phyloP scores from a whole-genome alignment of 805 yeast genomes.

The Candida andamanensis region DNA sequence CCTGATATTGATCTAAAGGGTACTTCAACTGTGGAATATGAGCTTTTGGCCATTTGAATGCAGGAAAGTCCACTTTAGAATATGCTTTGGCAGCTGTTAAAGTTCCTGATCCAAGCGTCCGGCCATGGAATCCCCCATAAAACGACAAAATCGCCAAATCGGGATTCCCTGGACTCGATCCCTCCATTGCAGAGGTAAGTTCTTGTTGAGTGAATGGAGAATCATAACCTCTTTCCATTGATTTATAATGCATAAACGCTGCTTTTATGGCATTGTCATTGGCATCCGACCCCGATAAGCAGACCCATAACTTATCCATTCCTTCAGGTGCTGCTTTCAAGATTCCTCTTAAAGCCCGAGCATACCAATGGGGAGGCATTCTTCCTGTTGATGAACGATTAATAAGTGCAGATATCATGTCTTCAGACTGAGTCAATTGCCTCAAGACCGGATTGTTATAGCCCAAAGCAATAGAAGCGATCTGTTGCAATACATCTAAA shows the following conservation, averaged over 20 bases:
- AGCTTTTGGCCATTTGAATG: conserved; percentile 95
- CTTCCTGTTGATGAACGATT: conserved; percentile 40
- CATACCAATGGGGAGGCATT: conserved; percentile 44
- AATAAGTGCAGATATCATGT: conserved; percentile 33
- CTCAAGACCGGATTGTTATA: conserved; percentile 36
- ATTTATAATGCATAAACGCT: conserved; percentile 55
- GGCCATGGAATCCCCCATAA: conserved; percentile 86
- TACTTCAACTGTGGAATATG: conserved; percentile 79
- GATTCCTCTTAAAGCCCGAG: conserved; percentile 41
- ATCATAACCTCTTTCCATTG: conserved; percentile 39
- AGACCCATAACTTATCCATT: conserved; percentile 53
- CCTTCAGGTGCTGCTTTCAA: conserved; percentile 61
- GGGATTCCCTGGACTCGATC: conserved; percentile 70
- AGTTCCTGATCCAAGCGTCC: conserved; percentile 85
- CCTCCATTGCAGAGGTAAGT: conserved; percentile 39
- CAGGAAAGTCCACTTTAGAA: conserved; percentile 86
- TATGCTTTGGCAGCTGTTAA: conserved; percentile 90
- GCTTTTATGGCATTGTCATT: conserved; percentile 60
- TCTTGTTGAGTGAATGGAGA: conserved; percentile 42
- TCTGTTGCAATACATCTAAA: conserved; percentile 21
- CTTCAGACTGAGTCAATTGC: conserved; percentile 30
- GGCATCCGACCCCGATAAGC: conserved; percentile 57
- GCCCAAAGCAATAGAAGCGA: conserved; percentile 35
- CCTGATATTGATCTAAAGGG: conserved; percentile 60
- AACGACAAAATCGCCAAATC: conserved; percentile 69